A percentile compares a stretch with the other conserved stretches of the same genome.
These are phyloP conservation scores for Talaromyces ruber DNA, from an alignment of 495 filamentous ascomycete genomes.

Conservation along the genomic window DNA sequence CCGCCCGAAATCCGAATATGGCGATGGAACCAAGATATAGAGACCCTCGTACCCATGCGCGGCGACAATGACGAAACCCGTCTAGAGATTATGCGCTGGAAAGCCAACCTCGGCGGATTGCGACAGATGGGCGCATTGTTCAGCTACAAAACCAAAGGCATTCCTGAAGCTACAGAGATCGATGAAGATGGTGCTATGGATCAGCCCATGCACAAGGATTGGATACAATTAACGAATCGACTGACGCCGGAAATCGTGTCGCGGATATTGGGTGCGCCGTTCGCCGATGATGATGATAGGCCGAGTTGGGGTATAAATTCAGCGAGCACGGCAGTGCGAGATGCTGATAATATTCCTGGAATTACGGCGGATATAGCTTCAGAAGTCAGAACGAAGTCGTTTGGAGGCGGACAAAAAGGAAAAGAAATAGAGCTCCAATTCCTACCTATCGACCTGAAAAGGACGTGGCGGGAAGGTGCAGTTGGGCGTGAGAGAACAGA, in stretches of 20 bases:
- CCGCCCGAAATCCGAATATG: conserved; percentile 30
- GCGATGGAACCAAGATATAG: conserved; percentile 35
- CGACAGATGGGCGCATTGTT: conserved; percentile 37
- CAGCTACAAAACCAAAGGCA: conserved; percentile 31
- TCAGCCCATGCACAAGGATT: conserved; percentile 27
- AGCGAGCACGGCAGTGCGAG: conserved; percentile 32
- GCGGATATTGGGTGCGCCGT: conserved; percentile 28
- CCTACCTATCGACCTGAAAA: conserved; percentile 41
- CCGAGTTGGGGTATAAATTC: conserved; percentile 38
- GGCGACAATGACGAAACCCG: conserved; percentile 16
- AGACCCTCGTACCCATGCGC: conserved; percentile 19
- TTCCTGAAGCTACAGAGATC: conserved; percentile 4
- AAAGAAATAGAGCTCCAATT: conserved; percentile 37
- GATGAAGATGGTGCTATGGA: conserved; percentile 19
- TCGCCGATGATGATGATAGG: conserved; percentile 29
- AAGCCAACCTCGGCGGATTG: conserved; percentile 28
- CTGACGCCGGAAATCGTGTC: conserved; percentile 28
- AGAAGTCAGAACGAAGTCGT: neutral
- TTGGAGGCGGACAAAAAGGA: conserved; percentile 6
- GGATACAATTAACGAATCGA: conserved; percentile 31
- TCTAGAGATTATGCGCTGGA: conserved; percentile 30
- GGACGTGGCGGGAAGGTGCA: conserved; percentile 61
- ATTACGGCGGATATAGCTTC: conserved; percentile 16
- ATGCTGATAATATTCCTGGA: conserved; percentile 44
- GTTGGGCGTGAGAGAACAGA: conserved; percentile 66